Base-by-base conservation (phyloP, 345 rosid genomes). In the Brassica juncea region DNA sequence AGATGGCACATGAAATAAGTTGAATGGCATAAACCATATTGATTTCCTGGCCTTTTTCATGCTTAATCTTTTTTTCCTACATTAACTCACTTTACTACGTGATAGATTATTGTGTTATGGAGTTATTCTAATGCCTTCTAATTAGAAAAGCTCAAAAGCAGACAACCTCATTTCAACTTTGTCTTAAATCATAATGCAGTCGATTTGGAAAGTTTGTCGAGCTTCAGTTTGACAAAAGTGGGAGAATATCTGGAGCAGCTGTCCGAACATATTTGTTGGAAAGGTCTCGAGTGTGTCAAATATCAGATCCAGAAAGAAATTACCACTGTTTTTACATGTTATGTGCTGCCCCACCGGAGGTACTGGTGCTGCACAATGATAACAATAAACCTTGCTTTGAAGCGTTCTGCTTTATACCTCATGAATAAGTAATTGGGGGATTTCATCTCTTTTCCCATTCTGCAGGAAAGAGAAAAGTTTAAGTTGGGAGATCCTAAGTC, bases 151-250 rank as follows among this genome's bases (percentile, higher is more conserved):
- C 66, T 62, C 69, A 2, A 23, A 23, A 32, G 52, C 9, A 69
- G 49, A 52, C 28, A 63, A 62, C 65, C 47, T 44, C 63, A 66
- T 66, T 62, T 59, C 23, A 39, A 55, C 73, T 34, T 58, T 16
- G 4, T 70, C 21, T 19, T 77, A 47, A 42, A 60, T 85, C 68
- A 72, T 61, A 79, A 80, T 84, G 83, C 82, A 95, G 99, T 88
- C 99, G 99, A 62, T 95, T 95, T 82, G 99, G 99, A 84, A 95
- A 95, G 88, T 95, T 95, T 85, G 99, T 95, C 25, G 99, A 95
- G 92, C 82, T 95, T 80, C 99, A 95, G 86, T 95, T 95, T 82
- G 98, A 95, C 90, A 95, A 91, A 83, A 90, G 75, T 84, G 99
- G 99, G 87, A 87, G 99, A 85, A 95, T 95, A 80, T 95, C 99